phyloP scores from a whole-genome alignment of 2,329 filamentous ascomycete species.

The Fusarium sp. region DNA sequence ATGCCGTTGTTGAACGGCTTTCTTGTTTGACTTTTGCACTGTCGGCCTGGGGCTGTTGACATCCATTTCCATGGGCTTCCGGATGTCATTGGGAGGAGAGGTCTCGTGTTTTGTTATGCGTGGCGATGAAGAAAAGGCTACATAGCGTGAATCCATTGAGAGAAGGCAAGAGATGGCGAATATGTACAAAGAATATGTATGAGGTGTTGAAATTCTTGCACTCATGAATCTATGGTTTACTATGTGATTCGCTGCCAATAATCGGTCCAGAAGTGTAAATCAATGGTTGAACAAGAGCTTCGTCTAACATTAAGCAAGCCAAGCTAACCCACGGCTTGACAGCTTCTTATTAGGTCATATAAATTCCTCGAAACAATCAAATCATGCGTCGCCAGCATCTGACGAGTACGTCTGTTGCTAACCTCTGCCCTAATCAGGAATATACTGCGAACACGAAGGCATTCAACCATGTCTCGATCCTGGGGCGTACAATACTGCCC shows the following conservation, averaged over 20 bases:
- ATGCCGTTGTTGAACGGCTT: conserved; percentile 17
- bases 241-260: neutral
- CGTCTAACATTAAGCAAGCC: neutral
- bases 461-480: neutral
- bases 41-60: conserved; percentile 17
- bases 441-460: neutral
- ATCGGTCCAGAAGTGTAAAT: neutral
- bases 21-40: conserved; percentile 32
- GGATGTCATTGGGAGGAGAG: conserved; percentile 23
- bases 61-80: conserved; percentile 28
- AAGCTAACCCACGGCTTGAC: neutral
- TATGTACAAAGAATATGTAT: conserved; percentile 17
- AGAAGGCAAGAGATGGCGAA: neutral
- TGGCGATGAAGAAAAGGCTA: neutral
- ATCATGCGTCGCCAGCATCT: too few relatives aligned
- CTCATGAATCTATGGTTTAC: conserved; percentile 1
- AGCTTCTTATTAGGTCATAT: neutral
- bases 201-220: conserved; percentile 7
- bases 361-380: too few relatives aligned
- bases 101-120: conserved; percentile 5
- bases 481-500: neutral
- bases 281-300: neutral
- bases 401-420: neutral
- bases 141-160: conserved; percentile 5
- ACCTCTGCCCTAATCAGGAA: neutral